Conservation (phyloP, 2,329 filamentous ascomycete genomes). For the Acephala macrosclerotiorum region DNA sequence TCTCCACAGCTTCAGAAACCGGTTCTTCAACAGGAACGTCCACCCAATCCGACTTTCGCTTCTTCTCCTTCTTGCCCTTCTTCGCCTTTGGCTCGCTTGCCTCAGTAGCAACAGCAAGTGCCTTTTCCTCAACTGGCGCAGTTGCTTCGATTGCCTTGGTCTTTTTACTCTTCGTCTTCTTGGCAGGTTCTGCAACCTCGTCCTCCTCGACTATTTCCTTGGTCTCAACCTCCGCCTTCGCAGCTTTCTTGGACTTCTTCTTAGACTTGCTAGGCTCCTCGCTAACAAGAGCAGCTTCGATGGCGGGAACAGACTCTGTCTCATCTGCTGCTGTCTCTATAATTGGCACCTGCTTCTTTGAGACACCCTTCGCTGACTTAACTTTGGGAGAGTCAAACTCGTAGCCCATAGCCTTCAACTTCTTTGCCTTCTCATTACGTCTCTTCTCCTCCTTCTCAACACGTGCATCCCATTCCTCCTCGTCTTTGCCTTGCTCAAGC, state of each 20-base stretch:
- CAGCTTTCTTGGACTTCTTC: slow-evolving; percentile 39
- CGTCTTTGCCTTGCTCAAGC: slow-evolving; percentile 75
- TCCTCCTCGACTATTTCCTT: slow-evolving; percentile 17
- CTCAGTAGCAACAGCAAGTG: slow-evolving; percentile 1
- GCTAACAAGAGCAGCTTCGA: slow-evolving; percentile 36
- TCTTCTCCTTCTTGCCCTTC: slow-evolving; percentile 47
- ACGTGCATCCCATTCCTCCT: slow-evolving; percentile 80
- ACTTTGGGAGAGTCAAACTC: slow-evolving; percentile 78
- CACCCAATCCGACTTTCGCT: slow-evolving; percentile 9
- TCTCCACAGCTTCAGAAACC: slow-evolving; percentile 20
- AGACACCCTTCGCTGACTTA: slow-evolving; percentile 66
- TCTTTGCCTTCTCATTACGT: slow-evolving; percentile 72
- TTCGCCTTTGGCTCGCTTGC: slow-evolving; percentile 33
- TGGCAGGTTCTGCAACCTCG: slow-evolving; percentile 13
- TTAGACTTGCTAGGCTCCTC: slow-evolving; percentile 39
- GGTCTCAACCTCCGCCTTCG: slow-evolving; percentile 1
- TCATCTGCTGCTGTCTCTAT: slow-evolving; percentile 35
- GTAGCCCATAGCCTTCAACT: slow-evolving; percentile 83
- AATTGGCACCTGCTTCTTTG: slow-evolving; percentile 45
- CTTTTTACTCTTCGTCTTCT: slow-evolving; percentile 38
- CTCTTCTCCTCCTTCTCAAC: slow-evolving; percentile 76
- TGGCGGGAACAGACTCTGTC: slow-evolving; percentile 41
- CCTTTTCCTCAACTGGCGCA: slow-evolving; percentile 18
- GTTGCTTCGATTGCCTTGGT: slow-evolving; percentile 26
- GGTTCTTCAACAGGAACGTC: not conserved